Conservation (phyloP, 2,329 filamentous ascomycete species). For the Ascochyta fabae region DNA sequence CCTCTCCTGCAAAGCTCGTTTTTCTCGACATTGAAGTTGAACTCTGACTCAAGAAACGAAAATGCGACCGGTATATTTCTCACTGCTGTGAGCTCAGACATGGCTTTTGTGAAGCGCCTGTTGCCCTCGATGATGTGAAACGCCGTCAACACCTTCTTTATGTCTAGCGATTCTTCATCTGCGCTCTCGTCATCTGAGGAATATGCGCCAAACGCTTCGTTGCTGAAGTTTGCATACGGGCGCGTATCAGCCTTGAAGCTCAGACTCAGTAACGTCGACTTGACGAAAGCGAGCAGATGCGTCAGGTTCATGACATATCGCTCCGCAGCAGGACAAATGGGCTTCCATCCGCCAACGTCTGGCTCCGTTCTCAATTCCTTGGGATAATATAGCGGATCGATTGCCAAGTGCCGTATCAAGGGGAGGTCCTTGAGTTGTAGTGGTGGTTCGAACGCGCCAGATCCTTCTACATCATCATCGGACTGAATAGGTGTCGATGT, state of each 20-base stretch:
- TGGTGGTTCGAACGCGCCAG: slow-evolving; percentile 36
- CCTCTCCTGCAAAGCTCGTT: slow-evolving; percentile 22
- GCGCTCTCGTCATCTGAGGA: background rate
- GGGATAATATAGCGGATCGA: slow-evolving; percentile 40
- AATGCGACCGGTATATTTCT: slow-evolving; percentile 30
- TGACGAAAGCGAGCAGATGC: slow-evolving; percentile 20
- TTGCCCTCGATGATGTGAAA: slow-evolving; percentile 35
- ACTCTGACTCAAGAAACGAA: slow-evolving; percentile 40
- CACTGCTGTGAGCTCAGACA: slow-evolving; percentile 19
- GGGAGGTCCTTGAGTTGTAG: slow-evolving; percentile 29
- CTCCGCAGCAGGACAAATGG: slow-evolving; percentile 23
- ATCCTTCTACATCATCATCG: slow-evolving; percentile 13
- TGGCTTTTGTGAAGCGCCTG: slow-evolving; percentile 23
- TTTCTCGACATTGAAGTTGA: slow-evolving; percentile 24
- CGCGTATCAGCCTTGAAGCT: slow-evolving; percentile 24
- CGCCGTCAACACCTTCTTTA: slow-evolving; percentile 28
- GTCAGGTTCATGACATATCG: slow-evolving; percentile 33
- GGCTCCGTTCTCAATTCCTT: background rate
- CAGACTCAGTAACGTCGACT: slow-evolving; percentile 17
- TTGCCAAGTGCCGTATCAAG: slow-evolving; percentile 32
- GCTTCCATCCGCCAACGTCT: slow-evolving; percentile 20
- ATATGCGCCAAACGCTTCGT: background rate
- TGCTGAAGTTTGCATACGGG: slow-evolving; percentile 14
- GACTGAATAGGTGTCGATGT: slow-evolving; percentile 20
- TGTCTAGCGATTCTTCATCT: slow-evolving; percentile 18